These are phyloP conservation scores for Streptanthus diversifolius DNA, from an alignment of 345 rosid species.

Conservation along the genomic window DNA sequence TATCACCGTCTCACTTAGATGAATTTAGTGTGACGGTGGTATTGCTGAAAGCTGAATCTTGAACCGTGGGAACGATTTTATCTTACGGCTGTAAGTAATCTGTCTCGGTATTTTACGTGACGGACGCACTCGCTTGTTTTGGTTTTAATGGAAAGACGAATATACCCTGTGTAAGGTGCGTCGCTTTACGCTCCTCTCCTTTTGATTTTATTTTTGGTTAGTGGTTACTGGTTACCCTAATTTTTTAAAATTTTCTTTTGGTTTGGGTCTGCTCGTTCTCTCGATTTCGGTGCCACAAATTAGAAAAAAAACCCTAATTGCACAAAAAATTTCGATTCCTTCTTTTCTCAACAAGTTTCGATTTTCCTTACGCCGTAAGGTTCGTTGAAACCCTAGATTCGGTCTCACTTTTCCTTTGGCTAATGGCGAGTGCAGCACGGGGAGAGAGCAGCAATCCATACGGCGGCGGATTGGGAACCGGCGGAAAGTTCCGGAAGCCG, in stretches of 20 bases:
- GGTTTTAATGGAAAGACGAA: background rate
- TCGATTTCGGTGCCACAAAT: slow-evolving; percentile 30
- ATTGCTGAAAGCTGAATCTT: background rate
- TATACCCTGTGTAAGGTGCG: slow-evolving; percentile 24
- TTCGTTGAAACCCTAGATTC: slow-evolving; percentile 42
- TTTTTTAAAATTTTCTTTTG: background rate
- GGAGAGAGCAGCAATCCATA: slow-evolving; percentile 41
- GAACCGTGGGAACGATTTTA: background rate
- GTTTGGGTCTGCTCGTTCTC: background rate
- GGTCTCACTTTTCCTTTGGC: slow-evolving; percentile 15
- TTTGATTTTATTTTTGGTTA: slow-evolving; percentile 1
- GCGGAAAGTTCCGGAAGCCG: slow-evolving; percentile 72
- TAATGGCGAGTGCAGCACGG: slow-evolving; percentile 50
- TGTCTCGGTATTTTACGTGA: slow-evolving; percentile 1
- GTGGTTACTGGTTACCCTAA: slow-evolving; percentile 11
- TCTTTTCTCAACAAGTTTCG: slow-evolving; percentile 20
- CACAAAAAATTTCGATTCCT: background rate
- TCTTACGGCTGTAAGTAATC: background rate
- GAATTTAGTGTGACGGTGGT: background rate
- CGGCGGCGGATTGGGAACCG: slow-evolving; percentile 45
- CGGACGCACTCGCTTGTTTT: slow-evolving; percentile 6
- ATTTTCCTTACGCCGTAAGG: slow-evolving; percentile 27
- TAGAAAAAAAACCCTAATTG: slow-evolving; percentile 50
- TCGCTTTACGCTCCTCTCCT: slow-evolving; percentile 33
- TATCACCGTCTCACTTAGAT: slow-evolving; percentile 8